These are phyloP conservation scores for Scutellaria minor DNA, from an alignment of 257 asterid genomes.

Conservation along the genomic window DNA sequence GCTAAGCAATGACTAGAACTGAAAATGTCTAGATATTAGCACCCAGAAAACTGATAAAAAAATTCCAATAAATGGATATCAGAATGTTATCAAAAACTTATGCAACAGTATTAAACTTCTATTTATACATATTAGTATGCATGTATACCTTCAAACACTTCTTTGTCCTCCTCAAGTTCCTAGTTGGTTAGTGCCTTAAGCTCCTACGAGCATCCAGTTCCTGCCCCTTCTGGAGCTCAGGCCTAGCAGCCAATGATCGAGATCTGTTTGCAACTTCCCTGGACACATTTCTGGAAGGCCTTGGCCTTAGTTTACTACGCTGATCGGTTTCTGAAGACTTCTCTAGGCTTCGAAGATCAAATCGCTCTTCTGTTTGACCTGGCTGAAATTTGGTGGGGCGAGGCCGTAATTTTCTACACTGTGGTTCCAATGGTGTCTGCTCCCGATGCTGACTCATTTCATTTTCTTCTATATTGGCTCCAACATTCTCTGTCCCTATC, in stretches of 20 bases:
- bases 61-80: background rate
- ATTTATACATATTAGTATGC: conserved; percentile 1
- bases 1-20: background rate
- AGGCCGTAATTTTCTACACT: too few species aligned
- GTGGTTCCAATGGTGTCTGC: too few species aligned
- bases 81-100: background rate
- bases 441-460: too few species aligned
- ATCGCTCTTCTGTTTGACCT: too few species aligned
- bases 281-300: background rate
- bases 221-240: too few species aligned
- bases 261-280: too few species aligned
- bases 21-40: background rate
- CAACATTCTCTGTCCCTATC: too few species aligned
- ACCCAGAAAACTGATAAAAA: background rate
- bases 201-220: conserved; percentile 23
- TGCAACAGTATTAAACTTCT: background rate
- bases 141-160: conserved; percentile 15
- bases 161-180: conserved; percentile 11
- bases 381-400: too few species aligned
- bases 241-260: too few species aligned
- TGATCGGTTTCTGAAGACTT: background rate
- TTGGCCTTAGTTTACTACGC: conserved; percentile 24
- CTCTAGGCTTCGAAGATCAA: too few species aligned
- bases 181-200: conserved; percentile 16
- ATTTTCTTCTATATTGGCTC: too few species aligned